Evolutionary conservation across 768 basidiomycete genomes (phyloP), one percentile per base, ranked within the genome.

Genomic region (Suillus variegatus): DNA sequence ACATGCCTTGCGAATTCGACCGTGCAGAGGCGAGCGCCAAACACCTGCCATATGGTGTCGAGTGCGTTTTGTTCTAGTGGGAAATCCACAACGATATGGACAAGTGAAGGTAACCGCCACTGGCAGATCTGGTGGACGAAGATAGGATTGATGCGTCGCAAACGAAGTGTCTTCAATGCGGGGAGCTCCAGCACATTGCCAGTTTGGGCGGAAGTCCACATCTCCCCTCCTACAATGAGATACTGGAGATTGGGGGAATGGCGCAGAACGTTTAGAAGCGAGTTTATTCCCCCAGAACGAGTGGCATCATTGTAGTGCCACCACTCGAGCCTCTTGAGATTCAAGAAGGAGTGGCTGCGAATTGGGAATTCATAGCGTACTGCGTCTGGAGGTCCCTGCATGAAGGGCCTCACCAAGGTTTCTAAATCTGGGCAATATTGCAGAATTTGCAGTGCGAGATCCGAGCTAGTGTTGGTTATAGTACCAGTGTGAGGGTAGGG

Each of bases 271-370:
- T 82, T 75, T 3, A 72, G 70, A 49, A 91, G 76, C 8, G 84
- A 86, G 74, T 91, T 90, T 66, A 90, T 86, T 7, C 89, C 89
- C 2, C 88, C 88, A 20, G 86, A 81, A 54, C 85, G 81, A 46
- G 86, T 84, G 25, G 89, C 88, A 72, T 75, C 72, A 66, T 74
- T 77, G 68, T 85, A 73, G 70, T 89, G 83, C 86, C 87, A 90
- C 88, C 88, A 91, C 58, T 90, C 88, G 38, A 91, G 80, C 35
- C 88, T 85, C 52, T 82, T 84, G 47, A 91, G 78, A 25, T 84
- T 83, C 25, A 80, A 76, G 16, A 89, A 67, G 4, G 81, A 71
- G 4, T 86, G 74, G 62, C 75, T 78, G 16, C 79, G 79, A 12
- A 82, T 80, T 64, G 85, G 84, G 70, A 84, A 86, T 35, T 88